Evolutionary conservation across 1,139 yeast species (phyloP), one percentile per base, ranked within the genome.

Genomic region (Hanseniaspora uvarum): DNA sequence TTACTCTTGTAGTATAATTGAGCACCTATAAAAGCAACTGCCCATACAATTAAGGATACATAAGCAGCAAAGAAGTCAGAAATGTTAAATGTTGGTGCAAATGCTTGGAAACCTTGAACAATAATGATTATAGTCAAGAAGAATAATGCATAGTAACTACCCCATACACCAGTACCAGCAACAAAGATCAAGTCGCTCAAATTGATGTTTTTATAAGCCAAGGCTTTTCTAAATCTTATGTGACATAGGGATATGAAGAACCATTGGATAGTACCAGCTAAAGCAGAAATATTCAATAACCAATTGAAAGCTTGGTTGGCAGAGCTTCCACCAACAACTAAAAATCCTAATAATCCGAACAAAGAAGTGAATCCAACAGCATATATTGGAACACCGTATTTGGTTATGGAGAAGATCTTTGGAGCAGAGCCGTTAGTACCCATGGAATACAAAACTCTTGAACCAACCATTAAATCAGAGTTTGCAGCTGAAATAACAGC

Each of bases 401-500:
- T 74, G 54, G 78, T 80, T 54, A 62, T 67, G 19, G 68, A 67
- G 63, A 82, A 79, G 56, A 73, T 59, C 57, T 68, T 73, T 52
- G 89, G 92, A 10, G 86, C 87, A 56, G 77, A 74, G 12, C 77
- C 75, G 39, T 79, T 75, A 58, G 73, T 72, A 14, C 86, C 83
- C 65, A 85, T 72, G 23, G 85, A 83, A 63, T 76, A 82, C 56
- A 85, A 66, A 52, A 82, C 74, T 70, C 94, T 76, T 3, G 94
- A 83, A 40, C 88, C 88, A 61, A 83, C 79, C 67, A 85, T 85
- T 50, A 85, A 75, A 65, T 83, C 81, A n/a, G 89, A 81, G 70
- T 84, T 85, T 62, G 84, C 94, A 24, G 94, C 94, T 10, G 89
- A 82, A 53, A 83, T 72, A 59, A 84, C 78, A 28, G 94, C 81